Base-by-base conservation (phyloP, 305 asterid species). In the Fraxinus dipetala region DNA sequence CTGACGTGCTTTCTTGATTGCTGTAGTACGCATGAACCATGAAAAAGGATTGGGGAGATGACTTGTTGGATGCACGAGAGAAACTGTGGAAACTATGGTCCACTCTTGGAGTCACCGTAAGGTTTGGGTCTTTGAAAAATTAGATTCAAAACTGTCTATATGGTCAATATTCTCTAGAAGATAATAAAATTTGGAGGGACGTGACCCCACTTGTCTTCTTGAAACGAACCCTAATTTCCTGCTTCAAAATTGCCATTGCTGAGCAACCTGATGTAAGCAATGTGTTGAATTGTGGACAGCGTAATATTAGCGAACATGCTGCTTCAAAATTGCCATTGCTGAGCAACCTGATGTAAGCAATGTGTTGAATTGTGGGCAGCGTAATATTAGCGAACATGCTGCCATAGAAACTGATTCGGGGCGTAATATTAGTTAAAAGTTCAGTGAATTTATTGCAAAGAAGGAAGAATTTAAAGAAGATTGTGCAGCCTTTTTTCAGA, bases 211-310 rank as follows among this genome's bases (percentile, higher is more conserved):
- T 10, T 65, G 26, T 26, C 73, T 65, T 14, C 40, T 13, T 13
- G 73, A 30, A 67, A 30, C n/a, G 75, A 69, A 31, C 75, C 75
- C 75, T 69, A 69, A 69, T 69, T 69, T 69, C 75, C 40, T 5
- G 75, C 24, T 11, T 30, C 75, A 28, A 69, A 43, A 4, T 70
- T 32, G 40, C 43, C 75, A 70, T 69, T 13, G 38, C 11, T 13
- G 38, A 18, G 38, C 73, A 24, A 24, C 74, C 35, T 63, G 18
- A 24, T 67, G 35, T 28, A 10, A 67, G 32, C 20, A 26, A 5
- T 67, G 8, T 28, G 35, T 67, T 65, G 34, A 65, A 20, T 6
- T 20, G 69, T 7, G 26, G 34, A 34, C 14, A 63, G 72, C 32
- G 6, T 24, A 8, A 26, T 69, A 69, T 69, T 30, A 30, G 7